These are phyloP conservation scores for Coemansia sp. DNA, from an alignment of 192 early-diverging fungal genomes.

Conservation along the genomic window DNA sequence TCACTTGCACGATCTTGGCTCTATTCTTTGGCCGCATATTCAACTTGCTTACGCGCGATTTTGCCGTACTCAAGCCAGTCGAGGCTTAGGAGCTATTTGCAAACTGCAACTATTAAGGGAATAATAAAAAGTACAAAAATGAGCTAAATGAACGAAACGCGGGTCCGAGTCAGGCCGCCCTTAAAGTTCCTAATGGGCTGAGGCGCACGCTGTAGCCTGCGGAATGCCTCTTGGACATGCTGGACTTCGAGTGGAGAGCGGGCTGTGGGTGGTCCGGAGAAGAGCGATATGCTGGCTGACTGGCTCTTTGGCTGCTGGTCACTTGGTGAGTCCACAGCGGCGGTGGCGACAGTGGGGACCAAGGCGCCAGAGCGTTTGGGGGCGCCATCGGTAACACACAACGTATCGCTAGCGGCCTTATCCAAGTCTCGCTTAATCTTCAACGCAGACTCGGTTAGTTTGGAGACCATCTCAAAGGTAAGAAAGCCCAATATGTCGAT, in stretches of 20 bases:
- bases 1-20: conserved; percentile 94
- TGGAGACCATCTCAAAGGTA: conserved; percentile 92
- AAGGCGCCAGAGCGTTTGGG: conserved; percentile 17
- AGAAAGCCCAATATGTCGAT: conserved; percentile 97
- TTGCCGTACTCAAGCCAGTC: conserved; percentile 46
- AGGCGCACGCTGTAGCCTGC: conserved; percentile 74
- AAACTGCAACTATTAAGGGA: neutral
- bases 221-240: conserved; percentile 94
- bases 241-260: conserved; percentile 78
- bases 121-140: neutral
- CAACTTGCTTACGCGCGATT: conserved; percentile 74
- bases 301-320: conserved; percentile 34
- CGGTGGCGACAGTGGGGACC: neutral
- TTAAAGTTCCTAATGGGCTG: conserved; percentile 77
- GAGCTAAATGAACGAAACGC: conserved; percentile 69
- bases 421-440: conserved; percentile 72
- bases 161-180: conserved; percentile 72
- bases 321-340: neutral
- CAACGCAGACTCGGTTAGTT: conserved; percentile 86
- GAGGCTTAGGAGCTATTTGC: neutral
- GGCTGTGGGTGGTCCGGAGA: conserved; percentile 76
- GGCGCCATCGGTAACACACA: conserved; percentile 12
- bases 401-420: conserved; percentile 45
- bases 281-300: conserved; percentile 60
- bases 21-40: conserved; percentile 96